Evolutionary conservation across 139 green algal genomes (phyloP).

Genomic region (Closterium sp.): DNA sequence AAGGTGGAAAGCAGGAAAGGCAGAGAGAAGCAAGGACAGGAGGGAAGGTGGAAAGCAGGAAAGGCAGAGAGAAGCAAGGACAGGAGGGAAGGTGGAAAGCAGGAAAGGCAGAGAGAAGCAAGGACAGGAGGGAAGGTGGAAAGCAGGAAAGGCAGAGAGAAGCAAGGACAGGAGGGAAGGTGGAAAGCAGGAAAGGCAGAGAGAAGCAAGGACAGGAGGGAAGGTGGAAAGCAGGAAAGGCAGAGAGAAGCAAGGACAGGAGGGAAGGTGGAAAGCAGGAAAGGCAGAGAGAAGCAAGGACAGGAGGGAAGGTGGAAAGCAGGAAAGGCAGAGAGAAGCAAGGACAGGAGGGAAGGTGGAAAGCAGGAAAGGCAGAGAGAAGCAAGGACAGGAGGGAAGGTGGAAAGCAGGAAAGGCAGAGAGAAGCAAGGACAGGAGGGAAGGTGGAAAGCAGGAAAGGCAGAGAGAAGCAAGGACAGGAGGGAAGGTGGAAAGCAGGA

Average conservation of each 20-base stretch:
- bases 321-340: not conserved
- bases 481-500: not conserved
- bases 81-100: not conserved
- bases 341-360: not conserved
- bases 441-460: not conserved
- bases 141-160: not conserved
- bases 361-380: not conserved
- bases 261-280: not conserved
- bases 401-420: not conserved
- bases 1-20: not conserved
- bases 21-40: not conserved
- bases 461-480: not conserved
- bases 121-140: not conserved
- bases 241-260: not conserved
- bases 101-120: not conserved
- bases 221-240: not conserved
- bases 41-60: not conserved
- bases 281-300: not conserved
- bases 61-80: not conserved
- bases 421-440: not conserved
- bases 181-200: not conserved
- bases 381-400: not conserved
- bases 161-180: not conserved
- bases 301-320: not conserved
- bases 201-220: not conserved